Conservation (phyloP, 169 alveolate genomes). For the Cryptosporidium canis region DNA sequence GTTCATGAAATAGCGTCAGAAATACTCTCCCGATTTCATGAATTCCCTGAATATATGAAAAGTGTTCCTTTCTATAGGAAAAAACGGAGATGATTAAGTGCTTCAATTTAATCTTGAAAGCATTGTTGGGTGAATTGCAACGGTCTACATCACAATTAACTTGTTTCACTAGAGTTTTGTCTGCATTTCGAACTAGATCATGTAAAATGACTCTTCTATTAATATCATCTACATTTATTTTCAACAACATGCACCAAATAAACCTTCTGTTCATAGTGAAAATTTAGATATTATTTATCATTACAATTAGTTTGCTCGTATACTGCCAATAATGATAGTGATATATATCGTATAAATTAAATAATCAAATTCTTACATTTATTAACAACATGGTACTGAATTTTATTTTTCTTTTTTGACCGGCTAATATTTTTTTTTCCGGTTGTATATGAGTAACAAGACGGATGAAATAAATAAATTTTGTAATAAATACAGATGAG, state of each 20-base stretch:
- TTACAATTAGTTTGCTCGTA: too few relatives aligned
- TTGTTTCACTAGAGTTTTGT: constrained; percentile 9
- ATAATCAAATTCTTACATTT: background rate
- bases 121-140: background rate
- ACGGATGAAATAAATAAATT: background rate
- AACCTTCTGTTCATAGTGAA: constrained; percentile 3
- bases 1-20: background rate
- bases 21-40: constrained; percentile 63
- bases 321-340: background rate
- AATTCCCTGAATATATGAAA: constrained; percentile 59
- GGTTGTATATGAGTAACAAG: background rate
- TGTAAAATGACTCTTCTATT: background rate
- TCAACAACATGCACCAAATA: constrained; percentile 39
- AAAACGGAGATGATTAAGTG: constrained; percentile 14
- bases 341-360: background rate
- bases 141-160: constrained; percentile 67
- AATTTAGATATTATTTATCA: background rate
- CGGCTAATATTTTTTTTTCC: background rate
- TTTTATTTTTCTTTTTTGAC: background rate
- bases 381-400: background rate
- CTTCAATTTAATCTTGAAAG: background rate
- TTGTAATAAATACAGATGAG: background rate
- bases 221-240: constrained; percentile 14
- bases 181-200: constrained; percentile 7
- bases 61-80: background rate